Evolutionary conservation across 2,329 filamentous ascomycete species (phyloP), one percentile per base, ranked within the genome.

Genomic region (Ophiocordyceps camponoti-saundersi): DNA sequence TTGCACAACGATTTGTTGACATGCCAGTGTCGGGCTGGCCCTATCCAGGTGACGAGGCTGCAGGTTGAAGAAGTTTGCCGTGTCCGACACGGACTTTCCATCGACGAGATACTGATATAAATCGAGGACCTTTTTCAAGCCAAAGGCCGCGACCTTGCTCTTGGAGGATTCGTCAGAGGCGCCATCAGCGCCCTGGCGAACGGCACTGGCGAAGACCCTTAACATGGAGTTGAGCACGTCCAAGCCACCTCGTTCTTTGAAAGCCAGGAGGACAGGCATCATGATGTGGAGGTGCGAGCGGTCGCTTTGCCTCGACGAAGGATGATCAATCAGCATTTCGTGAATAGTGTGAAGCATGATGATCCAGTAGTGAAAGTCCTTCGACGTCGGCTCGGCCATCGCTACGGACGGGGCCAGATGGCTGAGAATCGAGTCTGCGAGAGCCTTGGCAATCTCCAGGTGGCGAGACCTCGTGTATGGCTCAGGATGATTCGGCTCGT

Each of bases 1-100:
- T 60, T 96, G 90, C 6, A 96, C 79, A 15, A 95, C 68, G 47
- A 96, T 83, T 55, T 95, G 90, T 1, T 77, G 70, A 15, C 79
- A 73, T 11, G 69, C 58, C 21, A 60, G 54, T 22, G 65, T 65
- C 13, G 61, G 60, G 40, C 61, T 61, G 2, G 63, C 63, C 41
- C 71, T 63, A 16, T 72, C 69, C 6, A 55, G 54, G n/a, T 62
- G 60, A n/a, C 62, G 57, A 20, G 39, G 42, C 43, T 62, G 58
- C 20, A 76, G 59, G 46, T 62, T 68, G 47, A 69, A 68, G n/a
- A 66, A 63, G 23, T 81, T 79, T 30, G 72, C 67, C 1, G 89
- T 82, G 34, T 96, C 89, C n/a, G 73, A 72, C 46, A 96, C 77
- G 52, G 81, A 77, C 62, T 92, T 94, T 11, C 80, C 77, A 50